Base-by-base conservation (phyloP, 768 basidiomycete species). In the Amanita pseudoporphyria region DNA sequence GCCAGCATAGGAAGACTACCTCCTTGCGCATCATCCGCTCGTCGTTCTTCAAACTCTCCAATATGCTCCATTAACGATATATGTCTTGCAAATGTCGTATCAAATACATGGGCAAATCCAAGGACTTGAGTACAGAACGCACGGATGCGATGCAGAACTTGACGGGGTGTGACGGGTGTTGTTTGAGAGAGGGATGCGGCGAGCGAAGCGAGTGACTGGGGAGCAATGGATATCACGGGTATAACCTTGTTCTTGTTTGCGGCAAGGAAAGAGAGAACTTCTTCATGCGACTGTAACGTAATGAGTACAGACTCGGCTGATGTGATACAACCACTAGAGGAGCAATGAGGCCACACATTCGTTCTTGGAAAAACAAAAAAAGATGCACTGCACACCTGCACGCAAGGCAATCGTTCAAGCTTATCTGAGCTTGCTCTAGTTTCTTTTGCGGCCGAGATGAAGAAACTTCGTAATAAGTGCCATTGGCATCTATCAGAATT, bases 241-340 rank as follows among this genome's bases (percentile, higher is more conserved):
- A 79, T 58, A 51, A 71, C 78, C 47, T 37, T 56, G 43, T 57
- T 58, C 30, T 43, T 67, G 55, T 88, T 89, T 19, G 70, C 64
- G 33, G 72, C 65, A 12, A 97, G 74, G 58, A 91, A 85, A 42
- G 77, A 76, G 41, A 95, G 77, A 3, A 98, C 94, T 64, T 99
- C 94, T 13, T 79, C 78, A 59, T 97, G 94, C 6, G 92, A 95
- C 64, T 99, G 95, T 32, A 96, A 74, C 10, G 93, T 93, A 60
- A 99, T 96, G 52, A 99, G 77, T 40, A 98, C 83, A 16, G 92
- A 95, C 71, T 99, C 95, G 19, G 95, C 95, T 33, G 95, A 97
- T 3, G 96, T 99, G 58, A 99, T 97, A 61, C 96, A 99, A 2
- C 96, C 96, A 52, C 95, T 96, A 45, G n/a, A n/a, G n/a, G 56